A percentile compares a stretch with the other conserved stretches of the same genome.
These are phyloP conservation scores for Trametes villosa DNA, from an alignment of 768 basidiomycete genomes.

Conservation along the genomic window DNA sequence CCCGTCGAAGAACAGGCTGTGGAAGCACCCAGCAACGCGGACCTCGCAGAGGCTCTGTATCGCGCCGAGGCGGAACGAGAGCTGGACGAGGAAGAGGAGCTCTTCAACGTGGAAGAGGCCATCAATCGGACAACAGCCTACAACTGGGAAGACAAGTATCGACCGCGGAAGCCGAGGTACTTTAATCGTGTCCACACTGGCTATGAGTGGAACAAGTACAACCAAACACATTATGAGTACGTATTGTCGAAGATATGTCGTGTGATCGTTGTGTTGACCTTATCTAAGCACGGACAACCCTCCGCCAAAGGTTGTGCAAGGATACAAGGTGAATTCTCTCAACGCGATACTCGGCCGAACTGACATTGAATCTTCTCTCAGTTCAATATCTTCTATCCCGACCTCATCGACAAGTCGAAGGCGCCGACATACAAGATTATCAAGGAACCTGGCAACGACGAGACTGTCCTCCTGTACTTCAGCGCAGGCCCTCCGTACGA, in stretches of 20 bases:
- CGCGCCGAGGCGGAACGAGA: conserved; percentile 91
- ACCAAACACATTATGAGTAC: conserved; percentile 99
- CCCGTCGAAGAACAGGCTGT: conserved; percentile 59
- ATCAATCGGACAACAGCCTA: conserved; percentile 84
- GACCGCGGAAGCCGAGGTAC: conserved; percentile 96
- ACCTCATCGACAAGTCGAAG: conserved; percentile 97
- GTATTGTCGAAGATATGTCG: conserved; percentile 36
- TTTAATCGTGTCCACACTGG: conserved; percentile 99
- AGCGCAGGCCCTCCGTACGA: conserved; percentile 98
- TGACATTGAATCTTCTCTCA: conserved; percentile 29
- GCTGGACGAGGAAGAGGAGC: conserved; percentile 93
- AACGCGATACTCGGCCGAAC: conserved; percentile 1
- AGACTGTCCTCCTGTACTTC: conserved; percentile 92
- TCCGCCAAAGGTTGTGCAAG: conserved; percentile 98
- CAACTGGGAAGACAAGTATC: conserved; percentile 98
- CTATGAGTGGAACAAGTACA: conserved; percentile 99
- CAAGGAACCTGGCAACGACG: conserved; percentile 92
- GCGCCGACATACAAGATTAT: conserved; percentile 97
- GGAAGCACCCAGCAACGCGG: conserved; percentile 64
- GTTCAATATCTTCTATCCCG: conserved; percentile 99
- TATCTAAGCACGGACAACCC: conserved; percentile 88
- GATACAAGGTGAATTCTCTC: conserved; percentile 75
- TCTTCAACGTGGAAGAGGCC: conserved; percentile 93
- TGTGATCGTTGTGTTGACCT: conserved; percentile 1
- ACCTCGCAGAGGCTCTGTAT: conserved; percentile 88